Evolutionary conservation across 1,139 yeast species (phyloP), one percentile per base, ranked within the genome.

Genomic region (Insectozyma bohioensis): DNA sequence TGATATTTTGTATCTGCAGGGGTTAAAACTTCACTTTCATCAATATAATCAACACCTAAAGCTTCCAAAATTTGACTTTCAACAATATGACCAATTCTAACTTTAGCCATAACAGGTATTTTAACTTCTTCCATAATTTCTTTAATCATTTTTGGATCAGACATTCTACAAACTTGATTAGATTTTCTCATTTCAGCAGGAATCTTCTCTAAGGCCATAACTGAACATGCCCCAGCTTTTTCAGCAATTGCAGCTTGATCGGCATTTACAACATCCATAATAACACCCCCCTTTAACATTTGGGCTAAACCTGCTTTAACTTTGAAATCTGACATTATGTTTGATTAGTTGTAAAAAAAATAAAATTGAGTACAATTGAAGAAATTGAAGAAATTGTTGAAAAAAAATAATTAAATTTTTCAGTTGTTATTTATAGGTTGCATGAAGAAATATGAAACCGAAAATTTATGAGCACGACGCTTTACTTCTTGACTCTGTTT

Each of bases 151-250:
- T 80, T 66, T 4, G 95, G 95, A 56, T 85, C 95, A 12, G 86
- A 78, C 95, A 85, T 85, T 52, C 95, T 74, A 42, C 94, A 85
- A 31, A 85, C 95, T 42, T 85, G 85, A 32, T 94, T 92, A 34
- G 84, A 78, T 40, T 79, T 81, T 51, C 95, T 73, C 78, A 85
- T 85, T 53, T 85, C 95, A 11, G 95, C 90, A 14, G 95, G 95
- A 37, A 85, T 86, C 49, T 84, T 68, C 60, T 85, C 95, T 46
- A 85, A 69, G 3, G 95, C 95, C 95, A 85, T 85, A 23, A 85
- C 95, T 8, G 95, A 94, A 63, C 87, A 82, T 9, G 95, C 95
- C 41, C 95, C 95, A 2, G 95, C 92, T 39, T 64, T 70, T 58
- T 85, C 94, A 20, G 95, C 95, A 41, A 85, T 76, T 28, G 46